Evolutionary conservation across 1,284 basidiomycete species (phyloP).

Genomic region (Phylloporus sp.): DNA sequence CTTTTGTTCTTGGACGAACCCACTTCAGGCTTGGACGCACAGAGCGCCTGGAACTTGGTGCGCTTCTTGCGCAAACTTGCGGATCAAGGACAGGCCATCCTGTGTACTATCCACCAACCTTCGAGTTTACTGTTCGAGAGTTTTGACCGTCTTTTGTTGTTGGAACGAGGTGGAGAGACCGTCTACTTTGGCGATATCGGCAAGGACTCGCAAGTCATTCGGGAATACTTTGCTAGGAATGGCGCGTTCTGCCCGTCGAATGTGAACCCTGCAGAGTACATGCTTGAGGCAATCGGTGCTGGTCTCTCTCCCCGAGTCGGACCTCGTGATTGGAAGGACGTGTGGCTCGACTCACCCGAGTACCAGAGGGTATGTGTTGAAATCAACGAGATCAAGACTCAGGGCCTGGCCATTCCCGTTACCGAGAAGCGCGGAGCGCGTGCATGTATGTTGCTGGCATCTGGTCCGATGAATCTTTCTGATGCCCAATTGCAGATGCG

Average conservation of each 20-base stretch:
- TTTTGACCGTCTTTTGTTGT: slow-evolving; percentile 74
- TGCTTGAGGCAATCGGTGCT: slow-evolving; percentile 77
- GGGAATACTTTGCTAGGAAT: slow-evolving; percentile 70
- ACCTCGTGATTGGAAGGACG: slow-evolving; percentile 76
- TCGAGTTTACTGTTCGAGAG: slow-evolving; percentile 68
- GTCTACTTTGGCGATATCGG: slow-evolving; percentile 86
- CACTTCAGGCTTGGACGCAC: slow-evolving; percentile 77
- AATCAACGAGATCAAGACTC: slow-evolving; percentile 49
- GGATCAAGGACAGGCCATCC: slow-evolving; percentile 82
- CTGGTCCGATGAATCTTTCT: neutral
- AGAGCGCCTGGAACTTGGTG: slow-evolving; percentile 84
- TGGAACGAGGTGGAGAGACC: slow-evolving; percentile 70
- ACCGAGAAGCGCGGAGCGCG: slow-evolving; percentile 44
- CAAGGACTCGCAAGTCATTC: slow-evolving; percentile 60
- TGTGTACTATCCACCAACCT: slow-evolving; percentile 81
- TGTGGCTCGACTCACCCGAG: slow-evolving; percentile 67
- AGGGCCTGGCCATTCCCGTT: slow-evolving; percentile 44
- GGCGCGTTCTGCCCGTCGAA: slow-evolving; percentile 68
- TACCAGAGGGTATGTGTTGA: slow-evolving; percentile 43
- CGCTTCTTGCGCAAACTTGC: slow-evolving; percentile 86
- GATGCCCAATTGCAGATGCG: slow-evolving; percentile 53
- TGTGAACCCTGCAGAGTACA: slow-evolving; percentile 64
- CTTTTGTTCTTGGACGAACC: slow-evolving; percentile 77
- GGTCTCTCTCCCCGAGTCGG: slow-evolving; percentile 68
- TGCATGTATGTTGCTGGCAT: slow-evolving; percentile 46